These are phyloP conservation scores for Xerophyta viscosa DNA, from an alignment of 106 monocot species.

Conservation along the genomic window DNA sequence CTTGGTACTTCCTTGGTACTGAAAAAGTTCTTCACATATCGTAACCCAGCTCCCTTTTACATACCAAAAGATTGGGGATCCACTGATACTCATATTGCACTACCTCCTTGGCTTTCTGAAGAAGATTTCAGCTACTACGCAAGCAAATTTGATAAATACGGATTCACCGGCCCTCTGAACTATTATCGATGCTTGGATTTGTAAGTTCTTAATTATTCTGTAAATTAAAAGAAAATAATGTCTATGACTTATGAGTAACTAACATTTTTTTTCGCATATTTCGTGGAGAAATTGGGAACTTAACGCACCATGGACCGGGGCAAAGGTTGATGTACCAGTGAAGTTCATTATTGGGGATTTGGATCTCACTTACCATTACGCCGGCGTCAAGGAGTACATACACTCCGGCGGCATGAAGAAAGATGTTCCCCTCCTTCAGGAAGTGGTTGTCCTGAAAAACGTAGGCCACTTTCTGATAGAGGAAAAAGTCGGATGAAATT, in stretches of 20 bases:
- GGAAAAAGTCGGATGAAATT: no score
- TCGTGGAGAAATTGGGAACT: no score
- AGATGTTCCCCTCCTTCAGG: no score
- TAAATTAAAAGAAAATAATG: neutral
- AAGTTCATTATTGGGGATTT: no score
- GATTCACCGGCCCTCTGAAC: conserved; percentile 58
- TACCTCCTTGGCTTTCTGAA: conserved; percentile 52
- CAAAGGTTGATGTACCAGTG: no score
- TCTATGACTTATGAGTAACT: neutral
- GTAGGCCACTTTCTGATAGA: no score
- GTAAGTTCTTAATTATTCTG: conserved; percentile 18
- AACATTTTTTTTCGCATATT: no score
- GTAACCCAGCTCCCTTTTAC: conserved; percentile 19
- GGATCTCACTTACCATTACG: no score
- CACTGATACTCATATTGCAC: conserved; percentile 9
- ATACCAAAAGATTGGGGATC: conserved; percentile 21
- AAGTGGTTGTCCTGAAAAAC: no score
- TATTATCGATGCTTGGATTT: conserved; percentile 55
- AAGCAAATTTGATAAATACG: conserved; percentile 37
- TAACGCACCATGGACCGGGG: no score
- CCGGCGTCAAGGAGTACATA: no score
- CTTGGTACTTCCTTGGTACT: conserved; percentile 21
- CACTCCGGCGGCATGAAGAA: no score
- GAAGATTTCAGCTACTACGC: conserved; percentile 43
- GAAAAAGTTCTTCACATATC: conserved; percentile 39